Percentiles rank a stretch among this genome's conserved stretches.
phyloP scores from a whole-genome alignment of 2,329 filamentous ascomycete species.

The Thelonectria olida region DNA sequence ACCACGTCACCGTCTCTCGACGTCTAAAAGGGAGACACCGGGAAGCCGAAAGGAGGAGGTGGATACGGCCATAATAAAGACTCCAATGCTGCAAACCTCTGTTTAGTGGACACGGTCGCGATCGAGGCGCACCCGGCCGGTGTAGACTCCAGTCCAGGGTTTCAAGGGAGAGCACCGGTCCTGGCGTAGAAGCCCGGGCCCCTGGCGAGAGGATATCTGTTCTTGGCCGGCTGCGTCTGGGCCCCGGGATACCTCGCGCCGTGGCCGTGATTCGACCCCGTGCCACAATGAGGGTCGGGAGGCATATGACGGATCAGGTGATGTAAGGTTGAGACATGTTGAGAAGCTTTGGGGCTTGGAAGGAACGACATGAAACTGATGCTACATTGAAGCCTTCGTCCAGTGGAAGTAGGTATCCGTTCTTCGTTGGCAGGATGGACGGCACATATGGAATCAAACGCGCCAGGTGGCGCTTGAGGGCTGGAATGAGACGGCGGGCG shows the following conservation, averaged over 20 bases:
- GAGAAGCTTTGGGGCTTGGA: background rate
- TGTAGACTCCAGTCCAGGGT: constrained; percentile 19
- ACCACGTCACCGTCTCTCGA: background rate
- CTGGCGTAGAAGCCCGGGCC: too few relatives aligned
- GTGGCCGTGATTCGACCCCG: constrained; percentile 17
- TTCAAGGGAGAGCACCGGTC: constrained; percentile 27
- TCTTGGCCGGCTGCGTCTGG: constrained; percentile 28
- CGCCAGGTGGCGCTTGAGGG: constrained; percentile 3
- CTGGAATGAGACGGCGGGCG: constrained; percentile 16
- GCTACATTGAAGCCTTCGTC: too few relatives aligned
- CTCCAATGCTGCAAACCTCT: constrained; percentile 4
- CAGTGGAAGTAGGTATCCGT: too few relatives aligned
- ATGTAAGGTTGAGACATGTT: constrained; percentile 1
- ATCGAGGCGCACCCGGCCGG: background rate
- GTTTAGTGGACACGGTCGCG: constrained; percentile 19
- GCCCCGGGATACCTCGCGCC: constrained; percentile 12
- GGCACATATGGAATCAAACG: too few relatives aligned
- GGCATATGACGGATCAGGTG: constrained; percentile 26
- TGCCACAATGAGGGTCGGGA: constrained; percentile 15
- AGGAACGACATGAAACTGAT: constrained; percentile 1
- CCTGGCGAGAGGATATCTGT: constrained; percentile 32
- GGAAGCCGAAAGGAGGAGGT: constrained; percentile 36
- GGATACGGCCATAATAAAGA: constrained; percentile 16
- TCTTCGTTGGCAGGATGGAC: too few relatives aligned
- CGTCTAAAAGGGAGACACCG: constrained; percentile 12